Conservation (phyloP, 805 yeast genomes). For the Yarrowia deformans region DNA sequence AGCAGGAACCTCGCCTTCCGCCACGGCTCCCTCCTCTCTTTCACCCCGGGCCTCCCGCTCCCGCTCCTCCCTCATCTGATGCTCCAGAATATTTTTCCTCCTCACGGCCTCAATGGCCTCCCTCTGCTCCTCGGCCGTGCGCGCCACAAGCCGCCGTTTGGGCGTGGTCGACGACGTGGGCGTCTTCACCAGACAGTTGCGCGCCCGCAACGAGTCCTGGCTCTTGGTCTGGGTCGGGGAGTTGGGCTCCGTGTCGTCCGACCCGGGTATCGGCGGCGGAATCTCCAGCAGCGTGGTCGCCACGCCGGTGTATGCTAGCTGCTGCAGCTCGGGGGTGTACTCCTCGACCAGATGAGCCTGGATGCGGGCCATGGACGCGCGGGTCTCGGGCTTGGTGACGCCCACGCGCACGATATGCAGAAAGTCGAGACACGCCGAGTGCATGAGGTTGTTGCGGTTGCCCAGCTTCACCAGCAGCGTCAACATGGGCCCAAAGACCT, state of each 20-base stretch:
- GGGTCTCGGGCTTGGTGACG: conserved; percentile 37
- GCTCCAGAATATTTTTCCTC: conserved; percentile 28
- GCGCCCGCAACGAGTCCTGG: conserved; percentile 9
- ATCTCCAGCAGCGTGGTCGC: conserved; percentile 16
- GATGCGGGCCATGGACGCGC: conserved; percentile 10
- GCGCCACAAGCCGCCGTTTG: conserved; percentile 11
- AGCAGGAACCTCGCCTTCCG: not conserved
- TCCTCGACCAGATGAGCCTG: conserved; percentile 21
- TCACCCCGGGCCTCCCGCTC: conserved; percentile 4
- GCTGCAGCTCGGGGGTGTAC: conserved; percentile 17
- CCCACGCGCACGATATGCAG: conserved; percentile 41
- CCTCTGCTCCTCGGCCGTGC: conserved; percentile 13
- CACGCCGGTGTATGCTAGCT: conserved; percentile 19
- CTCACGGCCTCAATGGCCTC: conserved; percentile 8
- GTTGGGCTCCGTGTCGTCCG: conserved; percentile 21
- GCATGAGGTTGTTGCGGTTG: conserved; percentile 65
- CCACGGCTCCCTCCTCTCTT: not conserved
- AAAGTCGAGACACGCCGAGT: conserved; percentile 78
- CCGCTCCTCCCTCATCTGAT: conserved; percentile 14
- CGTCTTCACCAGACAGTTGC: conserved; percentile 10
- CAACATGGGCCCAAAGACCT: conserved; percentile 60
- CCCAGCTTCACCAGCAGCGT: conserved; percentile 58
- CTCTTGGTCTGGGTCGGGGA: conserved; percentile 14
- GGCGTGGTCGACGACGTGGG: not conserved
- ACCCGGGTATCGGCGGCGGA: conserved; percentile 15